Conservation (phyloP, 1,284 basidiomycete species). For the Ceratobasidium sp. region DNA sequence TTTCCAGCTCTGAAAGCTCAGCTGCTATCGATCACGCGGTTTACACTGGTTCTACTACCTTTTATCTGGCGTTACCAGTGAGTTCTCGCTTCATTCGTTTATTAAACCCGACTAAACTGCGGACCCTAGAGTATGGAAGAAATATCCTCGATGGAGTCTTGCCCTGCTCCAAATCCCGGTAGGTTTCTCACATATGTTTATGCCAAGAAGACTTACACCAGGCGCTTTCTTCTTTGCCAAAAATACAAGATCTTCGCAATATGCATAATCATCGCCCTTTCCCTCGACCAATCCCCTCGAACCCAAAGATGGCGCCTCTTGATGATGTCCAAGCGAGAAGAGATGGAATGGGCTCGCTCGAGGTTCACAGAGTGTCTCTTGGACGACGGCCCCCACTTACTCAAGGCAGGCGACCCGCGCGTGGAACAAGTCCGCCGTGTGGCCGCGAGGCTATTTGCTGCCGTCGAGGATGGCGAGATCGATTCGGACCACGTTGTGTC, state of each 20-base stretch:
- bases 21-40: conserved; percentile 57
- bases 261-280: conserved; percentile 61
- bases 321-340: conserved; percentile 62
- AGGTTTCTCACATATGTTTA: conserved; percentile 42
- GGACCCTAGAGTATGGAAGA: conserved; percentile 55
- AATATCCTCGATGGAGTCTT: conserved; percentile 56
- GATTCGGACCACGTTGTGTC: conserved; percentile 32
- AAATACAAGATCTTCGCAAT: conserved; percentile 59
- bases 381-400: conserved; percentile 57
- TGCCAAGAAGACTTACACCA: neutral
- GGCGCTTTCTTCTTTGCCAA: neutral
- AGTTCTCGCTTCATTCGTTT: conserved; percentile 4
- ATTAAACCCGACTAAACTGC: neutral
- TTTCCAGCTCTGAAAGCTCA: conserved; percentile 59
- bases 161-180: conserved; percentile 59
- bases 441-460: conserved; percentile 21
- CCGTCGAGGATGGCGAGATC: conserved; percentile 24
- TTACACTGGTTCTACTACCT: conserved; percentile 59
- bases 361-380: conserved; percentile 56
- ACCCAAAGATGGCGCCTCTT: conserved; percentile 62
- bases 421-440: conserved; percentile 53
- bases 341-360: conserved; percentile 60
- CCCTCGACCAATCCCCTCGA: conserved; percentile 59
- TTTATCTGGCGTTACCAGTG: conserved; percentile 56
- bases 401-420: conserved; percentile 56